Base-by-base conservation (phyloP, 495 filamentous ascomycete species). In the Penicillium nucicola region DNA sequence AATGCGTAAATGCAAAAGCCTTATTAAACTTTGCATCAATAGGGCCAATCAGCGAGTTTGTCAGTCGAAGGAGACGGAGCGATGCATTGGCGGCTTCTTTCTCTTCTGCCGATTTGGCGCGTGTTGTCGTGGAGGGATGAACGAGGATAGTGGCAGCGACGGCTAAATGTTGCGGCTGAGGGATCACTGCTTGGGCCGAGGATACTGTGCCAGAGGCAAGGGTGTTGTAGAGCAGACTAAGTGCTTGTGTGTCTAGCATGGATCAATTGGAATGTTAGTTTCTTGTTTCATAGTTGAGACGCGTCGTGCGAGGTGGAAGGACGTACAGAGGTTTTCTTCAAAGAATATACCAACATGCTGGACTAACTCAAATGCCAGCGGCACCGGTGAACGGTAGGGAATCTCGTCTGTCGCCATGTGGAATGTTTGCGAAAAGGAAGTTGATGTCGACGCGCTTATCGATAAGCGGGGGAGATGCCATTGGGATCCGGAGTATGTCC, bases 241-340 rank as follows among this genome's bases (percentile, higher is more conserved):
- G 80, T 25, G 86, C 88, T 63, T 82, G 80, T 1, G 69, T 71
- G 61, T 90, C 89, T 92, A 52, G 10, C 37, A 25, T 8, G 25
- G 23, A 30, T 35, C 25, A 30, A 38, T n/a, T n/a, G 39, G 23
- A 51, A 9, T 15, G 41, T 56, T 43, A 66, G 52, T 42, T 12
- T 18, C 25, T 5, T 28, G 5, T 28, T 3, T 28, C 6, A 28
- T 8, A 28, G 6, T 28, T 28, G 25, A 28, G 25, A 28, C 25
- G 25, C 44, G 36, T 15, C 6, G 32, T 22, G 19, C 30, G 35
- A 45, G 3, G 18, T 15, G 10, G n/a, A n/a, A 11, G 18, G 23
- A 64, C 75, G 28, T 67, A 89, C 86, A 87, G 15, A 90, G 79
- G 32, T 82, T 75, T 62, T 92, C 89, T 60, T 91, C 88, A 4